phyloP scores from a whole-genome alignment of 805 yeast genomes.

The Yarrowia deformans region DNA sequence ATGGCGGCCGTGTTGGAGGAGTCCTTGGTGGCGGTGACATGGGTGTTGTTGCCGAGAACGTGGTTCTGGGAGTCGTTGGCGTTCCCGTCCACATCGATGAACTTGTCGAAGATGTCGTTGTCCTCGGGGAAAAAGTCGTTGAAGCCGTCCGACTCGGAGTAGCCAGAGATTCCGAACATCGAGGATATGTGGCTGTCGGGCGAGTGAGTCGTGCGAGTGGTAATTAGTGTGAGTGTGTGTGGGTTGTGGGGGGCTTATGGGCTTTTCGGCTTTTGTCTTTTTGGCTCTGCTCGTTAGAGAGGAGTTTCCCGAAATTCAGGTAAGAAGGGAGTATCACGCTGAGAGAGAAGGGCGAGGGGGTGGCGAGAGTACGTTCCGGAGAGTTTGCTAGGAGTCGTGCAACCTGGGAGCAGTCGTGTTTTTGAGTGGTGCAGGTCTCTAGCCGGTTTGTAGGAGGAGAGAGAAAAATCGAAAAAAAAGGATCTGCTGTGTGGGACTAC shows the following conservation, averaged over 20 bases:
- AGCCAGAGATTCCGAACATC: constrained; percentile 38
- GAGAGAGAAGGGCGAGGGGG: too few species aligned
- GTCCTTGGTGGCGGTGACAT: constrained; percentile 14
- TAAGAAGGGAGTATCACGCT: too few species aligned
- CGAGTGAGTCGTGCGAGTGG: background rate
- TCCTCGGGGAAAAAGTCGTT: constrained; percentile 39
- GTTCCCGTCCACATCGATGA: constrained; percentile 36
- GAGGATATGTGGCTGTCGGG: background rate
- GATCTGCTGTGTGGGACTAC: constrained; percentile 25
- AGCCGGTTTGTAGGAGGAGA: background rate
- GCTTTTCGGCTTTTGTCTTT: background rate
- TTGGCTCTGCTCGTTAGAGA: background rate
- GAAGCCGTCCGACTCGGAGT: constrained; percentile 39
- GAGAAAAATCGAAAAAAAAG: constrained; percentile 10
- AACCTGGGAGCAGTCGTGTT: background rate
- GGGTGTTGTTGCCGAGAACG: constrained; percentile 35
- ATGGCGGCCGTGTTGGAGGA: background rate
- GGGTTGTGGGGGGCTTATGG: background rate
- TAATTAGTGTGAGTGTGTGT: background rate
- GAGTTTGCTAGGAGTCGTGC: background rate
- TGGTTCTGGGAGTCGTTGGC: constrained; percentile 17
- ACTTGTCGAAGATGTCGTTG: constrained; percentile 39
- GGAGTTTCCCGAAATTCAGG: too few species aligned
- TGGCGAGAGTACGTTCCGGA: too few species aligned
- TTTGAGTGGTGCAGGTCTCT: background rate